Conservation (phyloP, 2,329 filamentous ascomycete species). For the Trichoderma atrobrunneum region DNA sequence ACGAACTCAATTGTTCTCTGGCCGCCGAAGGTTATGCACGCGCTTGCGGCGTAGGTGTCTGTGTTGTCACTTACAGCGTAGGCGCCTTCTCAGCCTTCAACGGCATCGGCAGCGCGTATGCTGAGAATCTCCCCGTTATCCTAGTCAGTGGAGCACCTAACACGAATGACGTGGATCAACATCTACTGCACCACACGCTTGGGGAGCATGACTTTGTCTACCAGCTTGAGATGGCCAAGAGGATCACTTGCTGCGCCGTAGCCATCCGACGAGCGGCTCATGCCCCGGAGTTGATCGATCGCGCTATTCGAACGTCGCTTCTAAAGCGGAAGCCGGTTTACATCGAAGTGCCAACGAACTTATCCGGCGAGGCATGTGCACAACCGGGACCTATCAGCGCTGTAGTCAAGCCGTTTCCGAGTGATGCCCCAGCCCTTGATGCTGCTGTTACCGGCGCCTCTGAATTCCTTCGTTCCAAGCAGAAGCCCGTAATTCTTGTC, state of each 20-base stretch:
- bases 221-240: background rate
- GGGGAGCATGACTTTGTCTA: background rate
- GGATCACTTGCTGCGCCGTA: background rate
- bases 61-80: conserved; percentile 22
- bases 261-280: background rate
- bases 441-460: background rate
- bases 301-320: background rate
- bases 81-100: conserved; percentile 21
- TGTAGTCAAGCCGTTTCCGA: background rate
- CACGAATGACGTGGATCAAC: background rate
- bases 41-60: background rate
- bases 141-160: conserved; percentile 20
- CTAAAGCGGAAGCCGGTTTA: background rate
- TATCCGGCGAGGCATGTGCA: background rate
- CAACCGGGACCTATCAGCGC: background rate
- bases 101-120: conserved; percentile 18
- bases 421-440: background rate
- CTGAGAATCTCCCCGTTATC: conserved; percentile 20
- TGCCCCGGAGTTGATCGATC: background rate
- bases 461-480: background rate
- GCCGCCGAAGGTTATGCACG: background rate
- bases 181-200: background rate
- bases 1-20: background rate
- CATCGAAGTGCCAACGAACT: background rate
- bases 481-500: background rate